phyloP scores from a whole-genome alignment of 306 rosid species.

The Cucumis cinereus region DNA sequence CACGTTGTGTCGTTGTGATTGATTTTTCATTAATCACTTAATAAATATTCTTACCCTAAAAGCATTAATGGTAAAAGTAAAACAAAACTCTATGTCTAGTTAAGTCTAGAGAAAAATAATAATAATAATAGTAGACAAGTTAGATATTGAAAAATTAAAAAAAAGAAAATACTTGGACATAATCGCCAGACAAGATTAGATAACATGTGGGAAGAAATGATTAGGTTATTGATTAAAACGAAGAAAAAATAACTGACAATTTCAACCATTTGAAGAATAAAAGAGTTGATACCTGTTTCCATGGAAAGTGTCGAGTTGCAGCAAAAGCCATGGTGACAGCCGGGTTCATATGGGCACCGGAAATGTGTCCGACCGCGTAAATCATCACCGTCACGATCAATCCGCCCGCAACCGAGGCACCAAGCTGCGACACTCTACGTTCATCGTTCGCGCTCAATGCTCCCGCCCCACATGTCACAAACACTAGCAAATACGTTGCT shows the following conservation, averaged over 20 bases:
- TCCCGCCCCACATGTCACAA: slow-evolving; percentile 59
- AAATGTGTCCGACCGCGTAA: slow-evolving; percentile 67
- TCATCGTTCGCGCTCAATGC: slow-evolving; percentile 35
- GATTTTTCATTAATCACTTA: neutral
- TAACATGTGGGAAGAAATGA: neutral
- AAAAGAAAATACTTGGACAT: neutral
- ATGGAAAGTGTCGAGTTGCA: slow-evolving; percentile 47
- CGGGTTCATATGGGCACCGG: slow-evolving; percentile 88
- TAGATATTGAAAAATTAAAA: neutral
- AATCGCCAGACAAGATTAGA: neutral
- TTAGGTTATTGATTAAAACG: neutral
- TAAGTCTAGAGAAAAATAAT: neutral
- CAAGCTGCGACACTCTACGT: slow-evolving; percentile 44
- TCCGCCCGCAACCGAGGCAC: slow-evolving; percentile 73
- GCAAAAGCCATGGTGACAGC: slow-evolving; percentile 77
- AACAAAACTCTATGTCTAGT: neutral
- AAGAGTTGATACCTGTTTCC: slow-evolving; percentile 50
- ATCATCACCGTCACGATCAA: slow-evolving; percentile 66
- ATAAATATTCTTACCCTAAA: neutral
- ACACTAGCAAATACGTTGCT: slow-evolving; percentile 63
- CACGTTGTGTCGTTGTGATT: neutral
- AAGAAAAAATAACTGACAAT: neutral
- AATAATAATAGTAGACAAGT: neutral
- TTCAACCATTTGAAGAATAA: neutral
- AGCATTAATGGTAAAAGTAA: neutral